phyloP scores from a whole-genome alignment of 805 yeast genomes.

The Grigorovia transvaalensis region DNA sequence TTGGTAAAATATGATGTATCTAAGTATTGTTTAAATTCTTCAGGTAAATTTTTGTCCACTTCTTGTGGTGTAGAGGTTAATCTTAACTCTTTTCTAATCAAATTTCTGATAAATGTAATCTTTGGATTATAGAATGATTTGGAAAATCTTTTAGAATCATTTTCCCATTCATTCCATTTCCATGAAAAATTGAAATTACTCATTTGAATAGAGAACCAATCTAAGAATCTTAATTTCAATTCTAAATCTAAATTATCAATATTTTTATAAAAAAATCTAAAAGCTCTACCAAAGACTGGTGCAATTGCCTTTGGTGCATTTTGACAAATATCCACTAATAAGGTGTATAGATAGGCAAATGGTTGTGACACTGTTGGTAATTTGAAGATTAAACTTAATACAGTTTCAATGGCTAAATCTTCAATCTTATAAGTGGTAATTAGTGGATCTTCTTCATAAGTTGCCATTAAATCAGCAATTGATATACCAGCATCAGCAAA shows the following conservation, averaged over 20 bases:
- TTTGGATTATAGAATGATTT: slow-evolving; percentile 56
- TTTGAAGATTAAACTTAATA: slow-evolving; percentile 65
- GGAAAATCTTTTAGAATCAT: slow-evolving; percentile 40
- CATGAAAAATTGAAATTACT: slow-evolving; percentile 91
- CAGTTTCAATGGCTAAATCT: slow-evolving; percentile 76
- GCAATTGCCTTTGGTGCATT: slow-evolving; percentile 78
- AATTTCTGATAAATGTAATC: slow-evolving; percentile 59
- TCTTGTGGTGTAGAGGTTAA: slow-evolving; percentile 58
- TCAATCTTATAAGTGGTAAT: slow-evolving; percentile 81
- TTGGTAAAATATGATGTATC: slow-evolving; percentile 32
- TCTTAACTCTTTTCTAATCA: slow-evolving; percentile 75
- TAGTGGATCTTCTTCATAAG: slow-evolving; percentile 32
- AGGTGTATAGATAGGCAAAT: slow-evolving; percentile 70
- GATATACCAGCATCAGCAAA: slow-evolving; percentile 70
- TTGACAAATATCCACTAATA: slow-evolving; percentile 78
- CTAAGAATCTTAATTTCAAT: slow-evolving; percentile 57
- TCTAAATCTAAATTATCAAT: slow-evolving; percentile 65
- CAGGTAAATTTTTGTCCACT: slow-evolving; percentile 62
- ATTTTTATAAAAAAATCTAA: slow-evolving; percentile 68
- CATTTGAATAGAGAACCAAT: slow-evolving; percentile 89
- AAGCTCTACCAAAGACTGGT: slow-evolving; percentile 88
- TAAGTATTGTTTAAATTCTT: slow-evolving; percentile 40
- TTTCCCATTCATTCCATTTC: slow-evolving; percentile 96
- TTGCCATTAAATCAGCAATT: slow-evolving; percentile 52
- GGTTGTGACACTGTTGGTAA: slow-evolving; percentile 60